Percentiles rank a stretch among this genome's conserved stretches.
Conservation (phyloP, 495 filamentous ascomycete species). For the Diplogelasinospora grovesii region DNA sequence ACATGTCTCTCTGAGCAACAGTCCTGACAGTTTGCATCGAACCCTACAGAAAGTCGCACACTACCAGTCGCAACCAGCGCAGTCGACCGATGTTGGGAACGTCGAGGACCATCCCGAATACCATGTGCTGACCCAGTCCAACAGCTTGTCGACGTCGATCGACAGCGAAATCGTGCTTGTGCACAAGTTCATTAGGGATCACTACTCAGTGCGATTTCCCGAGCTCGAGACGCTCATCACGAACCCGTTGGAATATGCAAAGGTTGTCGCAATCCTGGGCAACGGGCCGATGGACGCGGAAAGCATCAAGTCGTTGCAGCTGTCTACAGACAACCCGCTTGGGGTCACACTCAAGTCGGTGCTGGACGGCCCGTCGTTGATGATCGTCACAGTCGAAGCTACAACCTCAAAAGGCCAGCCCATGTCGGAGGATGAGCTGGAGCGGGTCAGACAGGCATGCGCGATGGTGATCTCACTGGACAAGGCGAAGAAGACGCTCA, state of each 20-base stretch:
- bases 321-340: slow-evolving; percentile 67
- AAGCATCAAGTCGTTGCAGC: slow-evolving; percentile 66
- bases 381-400: slow-evolving; percentile 95
- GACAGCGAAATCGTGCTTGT: slow-evolving; percentile 87
- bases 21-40: slow-evolving; percentile 54
- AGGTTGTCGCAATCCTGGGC: slow-evolving; percentile 85
- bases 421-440: slow-evolving; percentile 67
- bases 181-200: slow-evolving; percentile 91
- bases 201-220: slow-evolving; percentile 90
- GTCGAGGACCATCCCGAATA: slow-evolving; percentile 86
- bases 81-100: slow-evolving; percentile 57
- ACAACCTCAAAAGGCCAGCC: slow-evolving; percentile 77
- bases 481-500: slow-evolving; percentile 77
- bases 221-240: slow-evolving; percentile 92
- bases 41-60: slow-evolving; percentile 64
- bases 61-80: slow-evolving; percentile 62
- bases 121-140: slow-evolving; percentile 73
- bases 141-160: slow-evolving; percentile 79
- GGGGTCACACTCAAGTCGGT: slow-evolving; percentile 68
- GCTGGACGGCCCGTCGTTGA: slow-evolving; percentile 80
- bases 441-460: slow-evolving; percentile 69
- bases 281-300: slow-evolving; percentile 86
- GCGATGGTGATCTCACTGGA: slow-evolving; percentile 83
- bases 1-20: slow-evolving; percentile 40
- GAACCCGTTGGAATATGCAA: slow-evolving; percentile 90